Evolutionary conservation across 2,329 filamentous ascomycete genomes (phyloP).

Genomic region (Alternaria burnsii): DNA sequence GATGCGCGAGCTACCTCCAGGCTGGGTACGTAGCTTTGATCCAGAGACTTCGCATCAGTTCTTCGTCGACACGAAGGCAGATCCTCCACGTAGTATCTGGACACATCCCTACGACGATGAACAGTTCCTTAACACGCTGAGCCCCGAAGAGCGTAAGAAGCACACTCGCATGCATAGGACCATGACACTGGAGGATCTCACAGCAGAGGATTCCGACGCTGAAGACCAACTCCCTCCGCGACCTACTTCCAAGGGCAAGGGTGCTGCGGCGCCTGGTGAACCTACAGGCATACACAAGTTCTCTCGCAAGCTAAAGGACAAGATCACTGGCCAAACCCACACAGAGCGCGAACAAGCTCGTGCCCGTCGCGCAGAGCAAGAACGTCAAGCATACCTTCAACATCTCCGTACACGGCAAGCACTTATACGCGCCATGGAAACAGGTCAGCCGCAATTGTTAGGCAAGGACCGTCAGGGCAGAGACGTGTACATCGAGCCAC

Average conservation of each 20-base stretch:
- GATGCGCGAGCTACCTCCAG: slow-evolving; percentile 61
- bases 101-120: slow-evolving; percentile 69
- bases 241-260: slow-evolving; percentile 15
- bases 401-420: slow-evolving; percentile 62
- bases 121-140: slow-evolving; percentile 60
- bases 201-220: slow-evolving; percentile 53
- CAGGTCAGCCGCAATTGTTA: slow-evolving; percentile 64
- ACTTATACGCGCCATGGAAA: slow-evolving; percentile 61
- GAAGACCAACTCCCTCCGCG: slow-evolving; percentile 32
- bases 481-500: slow-evolving; percentile 68
- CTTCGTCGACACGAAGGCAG: slow-evolving; percentile 66
- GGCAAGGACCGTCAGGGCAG: slow-evolving; percentile 63
- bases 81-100: slow-evolving; percentile 68
- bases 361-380: slow-evolving; percentile 57
- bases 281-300: slow-evolving; percentile 55
- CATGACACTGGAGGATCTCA: slow-evolving; percentile 55
- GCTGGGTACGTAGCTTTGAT: slow-evolving; percentile 68
- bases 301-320: slow-evolving; percentile 67
- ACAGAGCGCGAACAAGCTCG: slow-evolving; percentile 61
- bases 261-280: slow-evolving; percentile 13
- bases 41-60: slow-evolving; percentile 65
- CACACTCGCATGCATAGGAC: slow-evolving; percentile 52
- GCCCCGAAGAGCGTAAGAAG: slow-evolving; percentile 59
- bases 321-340: slow-evolving; percentile 65
- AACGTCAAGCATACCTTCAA: slow-evolving; percentile 61